Base-by-base conservation (phyloP, 345 rosid species). In the Eucalyptus melliodora region DNA sequence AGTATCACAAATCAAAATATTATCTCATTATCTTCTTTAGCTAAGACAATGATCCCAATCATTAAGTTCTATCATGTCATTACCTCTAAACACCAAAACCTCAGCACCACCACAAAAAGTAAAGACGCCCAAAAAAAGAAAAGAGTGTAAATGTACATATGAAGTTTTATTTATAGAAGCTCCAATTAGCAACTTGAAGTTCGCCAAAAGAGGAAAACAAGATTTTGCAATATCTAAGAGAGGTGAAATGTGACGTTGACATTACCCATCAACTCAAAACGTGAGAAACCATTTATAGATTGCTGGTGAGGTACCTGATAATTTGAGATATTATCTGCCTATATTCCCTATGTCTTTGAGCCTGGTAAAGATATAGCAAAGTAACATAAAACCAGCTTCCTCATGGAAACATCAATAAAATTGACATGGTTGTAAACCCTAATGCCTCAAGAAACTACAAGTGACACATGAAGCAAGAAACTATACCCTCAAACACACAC, bases 301-400 rank as follows among this genome's bases (percentile, higher is more conserved):
- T 67, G 80, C 42, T 67, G 11, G 56, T 26, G 59, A 87, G 86
- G 50, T 90, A 96, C 99, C 98, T 93, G 93, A 94, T 97, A 97
- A 89, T 94, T 93, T 60, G 95, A 91, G 87, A 92, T 86, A 97
- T 5, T 7, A 97, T 96, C 93, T 93, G 96, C 92, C 98, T 95
- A 93, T 97, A 97, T 55, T 95, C 97, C 86, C 91, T 96, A 62
- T 97, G 99, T 90, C 93, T 95, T 87, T 96, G 99, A 87, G 89
- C 94, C 99, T 97, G 93, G 60, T 69, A 51, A 72, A 37, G 77
- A 72, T 40, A 60, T 8, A 16, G 6, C 23, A 81, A 65, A 92
- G 86, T 55, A n/a, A 62, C 27, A 86, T 37, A 15, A 37, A 65
- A 89, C 7, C 23, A 67, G 12, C 42, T 67, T 67, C 40, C 80